These are phyloP conservation scores for Globisporangium echinulatum DNA, from an alignment of 352 stramenopile genomes.

Conservation along the genomic window DNA sequence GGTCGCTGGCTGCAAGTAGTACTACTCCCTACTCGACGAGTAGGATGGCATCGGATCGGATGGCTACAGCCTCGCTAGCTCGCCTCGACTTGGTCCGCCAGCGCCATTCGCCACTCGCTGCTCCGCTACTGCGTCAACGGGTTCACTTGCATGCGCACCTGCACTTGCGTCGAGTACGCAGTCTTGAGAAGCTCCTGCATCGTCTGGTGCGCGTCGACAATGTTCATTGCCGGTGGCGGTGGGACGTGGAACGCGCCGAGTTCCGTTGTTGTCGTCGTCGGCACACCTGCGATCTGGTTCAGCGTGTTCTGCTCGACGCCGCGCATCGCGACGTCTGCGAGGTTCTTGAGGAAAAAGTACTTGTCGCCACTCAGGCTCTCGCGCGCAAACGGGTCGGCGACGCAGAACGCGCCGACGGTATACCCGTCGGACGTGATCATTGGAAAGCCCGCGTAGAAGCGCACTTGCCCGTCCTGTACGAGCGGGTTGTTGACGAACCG, in stretches of 20 bases:
- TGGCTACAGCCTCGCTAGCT: no score
- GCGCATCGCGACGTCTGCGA: conserved; percentile 67
- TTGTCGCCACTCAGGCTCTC: conserved; percentile 72
- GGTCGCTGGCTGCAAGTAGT: no score
- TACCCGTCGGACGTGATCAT: conserved; percentile 62
- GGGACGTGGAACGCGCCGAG: conserved; percentile 28
- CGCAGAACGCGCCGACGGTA: conserved; percentile 66
- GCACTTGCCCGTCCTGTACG: conserved; percentile 64
- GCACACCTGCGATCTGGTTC: conserved; percentile 23
- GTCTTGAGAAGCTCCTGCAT: conserved; percentile 84
- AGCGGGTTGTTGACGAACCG: conserved; percentile 78
- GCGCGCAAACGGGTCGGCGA: conserved; percentile 70
- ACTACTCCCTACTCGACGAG: no score
- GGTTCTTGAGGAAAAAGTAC: conserved; percentile 78
- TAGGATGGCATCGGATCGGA: no score
- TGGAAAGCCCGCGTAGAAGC: conserved; percentile 80
- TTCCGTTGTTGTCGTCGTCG: conserved; percentile 11
- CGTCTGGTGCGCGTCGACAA: conserved; percentile 52
- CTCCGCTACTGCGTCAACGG: conserved; percentile 24
- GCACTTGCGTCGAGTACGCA: conserved; percentile 76
- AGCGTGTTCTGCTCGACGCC: conserved; percentile 79
- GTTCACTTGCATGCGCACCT: conserved; percentile 80
- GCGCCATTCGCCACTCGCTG: no score
- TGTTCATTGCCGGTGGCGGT: conserved; percentile 52
- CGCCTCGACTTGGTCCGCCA: no score